These are phyloP conservation scores for Aspergillus luchuensis DNA, from an alignment of 2,329 filamentous ascomycete genomes.

Conservation along the genomic window DNA sequence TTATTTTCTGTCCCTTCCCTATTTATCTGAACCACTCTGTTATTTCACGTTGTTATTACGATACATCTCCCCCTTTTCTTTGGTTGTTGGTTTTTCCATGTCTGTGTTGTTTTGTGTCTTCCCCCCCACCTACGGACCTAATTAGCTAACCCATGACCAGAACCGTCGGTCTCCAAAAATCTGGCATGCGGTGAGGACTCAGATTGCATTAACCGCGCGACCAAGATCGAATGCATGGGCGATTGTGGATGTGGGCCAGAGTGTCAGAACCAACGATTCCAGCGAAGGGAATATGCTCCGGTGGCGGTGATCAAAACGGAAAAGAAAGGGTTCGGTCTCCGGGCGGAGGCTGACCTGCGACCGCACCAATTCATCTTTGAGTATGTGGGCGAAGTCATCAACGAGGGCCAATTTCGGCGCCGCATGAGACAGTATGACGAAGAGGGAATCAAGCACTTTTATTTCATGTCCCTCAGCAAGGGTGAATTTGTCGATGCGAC, in stretches of 20 bases:
- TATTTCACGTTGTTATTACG: too few relatives aligned
- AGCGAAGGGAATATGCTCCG: slow-evolving; percentile 82
- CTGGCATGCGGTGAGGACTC: slow-evolving; percentile 92
- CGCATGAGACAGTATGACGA: slow-evolving; percentile 93
- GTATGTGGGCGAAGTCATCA: slow-evolving; percentile 98
- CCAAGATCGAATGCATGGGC: slow-evolving; percentile 92
- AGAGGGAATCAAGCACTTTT: slow-evolving; percentile 98
- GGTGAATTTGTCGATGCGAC: slow-evolving; percentile 97
- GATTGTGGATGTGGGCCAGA: slow-evolving; percentile 83
- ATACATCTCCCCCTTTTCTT: too few relatives aligned
- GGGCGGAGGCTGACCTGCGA: slow-evolving; percentile 74
- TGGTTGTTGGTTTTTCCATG: too few relatives aligned
- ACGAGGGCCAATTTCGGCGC: slow-evolving; percentile 82
- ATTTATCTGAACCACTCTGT: too few relatives aligned
- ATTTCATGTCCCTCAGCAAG: slow-evolving; percentile 98
- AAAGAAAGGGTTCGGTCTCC: slow-evolving; percentile 93
- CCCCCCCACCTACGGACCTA: neutral
- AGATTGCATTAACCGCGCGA: slow-evolving; percentile 97
- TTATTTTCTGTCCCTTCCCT: neutral
- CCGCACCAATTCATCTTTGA: slow-evolving; percentile 94
- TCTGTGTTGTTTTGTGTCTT: slow-evolving; percentile 5
- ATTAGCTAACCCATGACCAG: slow-evolving; percentile 36
- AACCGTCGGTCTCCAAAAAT: slow-evolving; percentile 61
- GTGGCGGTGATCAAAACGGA: slow-evolving; percentile 97
- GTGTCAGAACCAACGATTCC: slow-evolving; percentile 95